Evolutionary conservation across 441 rosid genomes (phyloP).

Genomic region (Populus hybrid): DNA sequence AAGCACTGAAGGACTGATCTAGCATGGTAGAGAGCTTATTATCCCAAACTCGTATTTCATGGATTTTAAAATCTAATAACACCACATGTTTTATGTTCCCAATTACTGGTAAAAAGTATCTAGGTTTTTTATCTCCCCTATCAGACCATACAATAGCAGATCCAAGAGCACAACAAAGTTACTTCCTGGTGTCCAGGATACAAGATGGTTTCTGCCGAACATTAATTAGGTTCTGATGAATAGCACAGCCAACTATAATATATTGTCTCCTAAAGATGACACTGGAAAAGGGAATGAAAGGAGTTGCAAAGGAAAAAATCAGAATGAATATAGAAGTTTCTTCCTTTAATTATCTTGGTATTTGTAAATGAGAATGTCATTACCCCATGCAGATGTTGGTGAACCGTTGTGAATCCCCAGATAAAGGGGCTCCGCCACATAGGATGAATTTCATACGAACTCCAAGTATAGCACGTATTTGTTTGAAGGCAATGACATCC

Average conservation of each 20-base stretch:
- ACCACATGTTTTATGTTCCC: not conserved
- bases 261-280: not conserved
- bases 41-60: not conserved
- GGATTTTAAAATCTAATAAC: not conserved
- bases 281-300: not conserved
- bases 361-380: conserved; percentile 21
- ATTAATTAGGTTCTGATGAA: not conserved
- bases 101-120: not conserved
- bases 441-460: conserved; percentile 72
- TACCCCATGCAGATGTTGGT: conserved; percentile 97
- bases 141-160: not conserved
- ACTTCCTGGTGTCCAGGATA: not conserved
- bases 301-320: not conserved
- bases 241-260: not conserved
- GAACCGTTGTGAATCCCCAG: conserved; percentile 81
- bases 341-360: not conserved
- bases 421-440: conserved; percentile 95
- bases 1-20: not conserved
- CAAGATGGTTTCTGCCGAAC: not conserved
- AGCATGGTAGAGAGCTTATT: not conserved
- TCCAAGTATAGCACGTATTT: conserved; percentile 70
- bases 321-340: not conserved
- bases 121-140: not conserved
- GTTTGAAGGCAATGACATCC: conserved; percentile 67
- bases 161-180: not conserved